These are phyloP conservation scores for Fraxinus anomala DNA, from an alignment of 257 asterid genomes.

Conservation along the genomic window DNA sequence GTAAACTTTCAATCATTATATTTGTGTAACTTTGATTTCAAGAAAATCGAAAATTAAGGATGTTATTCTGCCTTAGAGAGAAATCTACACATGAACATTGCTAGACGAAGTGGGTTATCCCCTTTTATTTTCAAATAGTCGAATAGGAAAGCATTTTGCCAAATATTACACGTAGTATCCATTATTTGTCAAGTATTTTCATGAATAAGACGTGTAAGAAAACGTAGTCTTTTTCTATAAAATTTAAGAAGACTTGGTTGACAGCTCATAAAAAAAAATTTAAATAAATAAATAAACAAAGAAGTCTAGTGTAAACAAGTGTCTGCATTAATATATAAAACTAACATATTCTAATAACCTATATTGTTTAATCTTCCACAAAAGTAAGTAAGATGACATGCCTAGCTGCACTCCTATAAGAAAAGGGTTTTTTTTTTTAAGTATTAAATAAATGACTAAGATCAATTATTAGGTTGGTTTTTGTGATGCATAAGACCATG, in stretches of 20 bases:
- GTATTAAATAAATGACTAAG: constrained; percentile 27
- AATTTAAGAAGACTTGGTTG: background rate
- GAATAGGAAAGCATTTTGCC: too few relatives aligned
- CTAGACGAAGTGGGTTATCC: too few relatives aligned
- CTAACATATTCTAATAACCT: background rate
- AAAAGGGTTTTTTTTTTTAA: constrained; percentile 7
- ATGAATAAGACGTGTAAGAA: background rate
- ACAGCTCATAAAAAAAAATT: background rate
- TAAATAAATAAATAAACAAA: background rate
- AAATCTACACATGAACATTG: too few relatives aligned
- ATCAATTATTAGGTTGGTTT: constrained; percentile 48
- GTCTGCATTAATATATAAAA: background rate
- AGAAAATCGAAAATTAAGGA: too few relatives aligned
- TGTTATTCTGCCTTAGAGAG: too few relatives aligned
- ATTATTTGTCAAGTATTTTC: background rate
- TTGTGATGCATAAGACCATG: constrained; percentile 47
- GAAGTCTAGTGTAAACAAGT: background rate
- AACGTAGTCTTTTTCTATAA: background rate
- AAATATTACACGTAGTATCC: too few relatives aligned
- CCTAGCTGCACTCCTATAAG: constrained; percentile 22
- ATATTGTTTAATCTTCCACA: background rate
- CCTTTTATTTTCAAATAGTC: too few relatives aligned
- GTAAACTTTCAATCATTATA: too few relatives aligned
- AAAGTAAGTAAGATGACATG: constrained; percentile 24
- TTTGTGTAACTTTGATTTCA: too few relatives aligned